Evolutionary conservation across 2,329 filamentous ascomycete species (phyloP).

Genomic region (Claviceps africana): DNA sequence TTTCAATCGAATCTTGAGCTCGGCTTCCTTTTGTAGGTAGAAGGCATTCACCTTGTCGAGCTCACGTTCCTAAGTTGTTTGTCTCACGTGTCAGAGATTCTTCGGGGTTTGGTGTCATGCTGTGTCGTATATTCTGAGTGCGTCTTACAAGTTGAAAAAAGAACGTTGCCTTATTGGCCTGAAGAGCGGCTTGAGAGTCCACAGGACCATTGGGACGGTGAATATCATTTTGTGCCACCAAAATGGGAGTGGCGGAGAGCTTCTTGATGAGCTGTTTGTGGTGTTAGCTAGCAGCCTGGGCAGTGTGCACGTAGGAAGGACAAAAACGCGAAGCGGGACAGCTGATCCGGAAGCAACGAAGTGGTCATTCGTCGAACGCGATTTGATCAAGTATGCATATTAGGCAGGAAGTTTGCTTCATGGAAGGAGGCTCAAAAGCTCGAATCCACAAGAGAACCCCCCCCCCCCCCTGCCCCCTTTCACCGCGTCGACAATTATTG

Average conservation of each 20-base stretch:
- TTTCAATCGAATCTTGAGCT: constrained; percentile 88
- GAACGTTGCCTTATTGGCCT: constrained; percentile 96
- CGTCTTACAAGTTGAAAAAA: constrained; percentile 82
- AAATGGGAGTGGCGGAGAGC: constrained; percentile 78
- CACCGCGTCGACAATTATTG: background rate
- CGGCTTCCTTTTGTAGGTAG: constrained; percentile 94
- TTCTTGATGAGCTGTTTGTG: constrained; percentile 81
- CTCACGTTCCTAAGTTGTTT: constrained; percentile 63
- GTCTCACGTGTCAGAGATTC: background rate
- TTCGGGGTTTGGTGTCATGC: background rate
- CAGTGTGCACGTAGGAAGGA: background rate
- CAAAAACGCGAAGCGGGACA: background rate
- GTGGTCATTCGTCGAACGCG: background rate
- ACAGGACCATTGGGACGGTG: constrained; percentile 31
- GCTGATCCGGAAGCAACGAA: background rate
- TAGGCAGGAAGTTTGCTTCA: background rate
- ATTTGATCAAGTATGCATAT: background rate
- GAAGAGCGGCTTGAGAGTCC: constrained; percentile 78
- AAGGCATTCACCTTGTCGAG: constrained; percentile 97
- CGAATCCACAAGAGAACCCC: background rate
- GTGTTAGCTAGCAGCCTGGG: background rate
- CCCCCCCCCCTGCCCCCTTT: no score
- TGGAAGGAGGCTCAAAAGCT: background rate
- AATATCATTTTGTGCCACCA: constrained; percentile 59
- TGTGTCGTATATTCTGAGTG: background rate